Percentiles rank a stretch among this genome's conserved stretches.
phyloP scores from a whole-genome alignment of 169 alveolate genomes.

The Babesia gibsoni region DNA sequence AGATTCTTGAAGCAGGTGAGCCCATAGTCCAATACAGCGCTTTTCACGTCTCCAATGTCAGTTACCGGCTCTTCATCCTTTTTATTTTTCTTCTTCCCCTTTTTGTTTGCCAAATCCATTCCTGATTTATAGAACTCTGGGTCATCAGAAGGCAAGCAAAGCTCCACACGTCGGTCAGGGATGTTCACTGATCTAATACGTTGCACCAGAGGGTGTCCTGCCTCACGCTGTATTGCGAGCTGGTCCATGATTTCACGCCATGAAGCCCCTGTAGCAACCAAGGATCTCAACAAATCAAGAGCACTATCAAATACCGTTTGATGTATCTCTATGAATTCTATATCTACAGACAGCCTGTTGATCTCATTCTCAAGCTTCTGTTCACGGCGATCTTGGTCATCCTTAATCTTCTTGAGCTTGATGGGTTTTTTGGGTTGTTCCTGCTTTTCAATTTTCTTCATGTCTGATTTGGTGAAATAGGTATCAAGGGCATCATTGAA shows the following conservation, averaged over 20 bases:
- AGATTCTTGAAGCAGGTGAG: conserved; percentile 84
- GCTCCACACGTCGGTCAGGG: conserved; percentile 49
- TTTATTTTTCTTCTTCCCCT: conserved; percentile 8
- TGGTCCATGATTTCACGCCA: conserved; percentile 90
- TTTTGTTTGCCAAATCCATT: conserved; percentile 46
- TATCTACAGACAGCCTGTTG: conserved; percentile 73
- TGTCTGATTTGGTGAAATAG: conserved; percentile 50
- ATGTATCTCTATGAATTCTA: conserved; percentile 75
- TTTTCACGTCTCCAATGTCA: conserved; percentile 38
- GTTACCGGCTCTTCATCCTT: conserved; percentile 36
- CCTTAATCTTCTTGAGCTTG: conserved; percentile 83
- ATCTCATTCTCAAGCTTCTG: conserved; percentile 65
- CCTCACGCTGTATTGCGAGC: conserved; percentile 82
- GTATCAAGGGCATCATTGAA: conserved; percentile 55
- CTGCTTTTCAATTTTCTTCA: conserved; percentile 47
- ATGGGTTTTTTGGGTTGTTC: conserved; percentile 52
- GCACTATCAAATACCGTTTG: conserved; percentile 78
- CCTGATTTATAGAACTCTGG: conserved; percentile 63
- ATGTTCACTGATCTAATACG: conserved; percentile 78
- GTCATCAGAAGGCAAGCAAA: conserved; percentile 64
- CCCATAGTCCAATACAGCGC: conserved; percentile 45
- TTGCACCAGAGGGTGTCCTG: conserved; percentile 85
- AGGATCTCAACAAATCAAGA: conserved; percentile 70
- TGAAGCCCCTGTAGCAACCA: conserved; percentile 83
- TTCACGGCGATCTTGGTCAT: conserved; percentile 86